Conservation (phyloP, 2,329 filamentous ascomycete species). For the Pseudohalonectria lignicola region DNA sequence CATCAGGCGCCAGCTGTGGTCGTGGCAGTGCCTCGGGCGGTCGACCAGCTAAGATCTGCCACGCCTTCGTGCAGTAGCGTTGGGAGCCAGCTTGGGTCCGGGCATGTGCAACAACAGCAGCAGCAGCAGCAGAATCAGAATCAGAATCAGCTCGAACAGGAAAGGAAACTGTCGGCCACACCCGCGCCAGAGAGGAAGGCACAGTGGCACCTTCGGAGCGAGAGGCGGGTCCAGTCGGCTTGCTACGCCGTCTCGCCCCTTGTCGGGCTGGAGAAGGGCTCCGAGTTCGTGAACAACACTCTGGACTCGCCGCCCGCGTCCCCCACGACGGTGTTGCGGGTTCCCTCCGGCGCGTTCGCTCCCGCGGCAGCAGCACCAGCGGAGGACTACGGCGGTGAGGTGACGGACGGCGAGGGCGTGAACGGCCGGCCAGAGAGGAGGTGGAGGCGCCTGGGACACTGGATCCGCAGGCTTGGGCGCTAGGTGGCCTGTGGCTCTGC, state of each 20-base stretch:
- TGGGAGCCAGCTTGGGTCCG: too few relatives aligned
- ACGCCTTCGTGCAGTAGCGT: background rate
- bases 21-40: background rate
- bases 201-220: background rate
- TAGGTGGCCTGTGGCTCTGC: too few relatives aligned
- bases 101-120: background rate
- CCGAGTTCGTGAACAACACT: too few relatives aligned
- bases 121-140: background rate
- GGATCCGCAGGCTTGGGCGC: constrained; percentile 19
- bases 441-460: constrained; percentile 19
- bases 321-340: background rate
- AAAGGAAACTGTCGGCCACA: background rate
- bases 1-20: background rate
- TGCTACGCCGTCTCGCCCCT: background rate
- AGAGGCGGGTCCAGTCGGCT: background rate
- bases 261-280: constrained; percentile 4
- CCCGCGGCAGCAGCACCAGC: background rate
- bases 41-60: background rate
- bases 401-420: constrained; percentile 7
- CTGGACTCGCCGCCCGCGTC: constrained; percentile 1
- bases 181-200: too few relatives aligned
- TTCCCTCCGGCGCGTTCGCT: constrained; percentile 5
- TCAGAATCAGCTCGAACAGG: background rate
- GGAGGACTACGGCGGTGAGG: background rate
- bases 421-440: constrained; percentile 3